Conservation (phyloP, 306 rosid genomes). For the Spatholobus suberectus region DNA sequence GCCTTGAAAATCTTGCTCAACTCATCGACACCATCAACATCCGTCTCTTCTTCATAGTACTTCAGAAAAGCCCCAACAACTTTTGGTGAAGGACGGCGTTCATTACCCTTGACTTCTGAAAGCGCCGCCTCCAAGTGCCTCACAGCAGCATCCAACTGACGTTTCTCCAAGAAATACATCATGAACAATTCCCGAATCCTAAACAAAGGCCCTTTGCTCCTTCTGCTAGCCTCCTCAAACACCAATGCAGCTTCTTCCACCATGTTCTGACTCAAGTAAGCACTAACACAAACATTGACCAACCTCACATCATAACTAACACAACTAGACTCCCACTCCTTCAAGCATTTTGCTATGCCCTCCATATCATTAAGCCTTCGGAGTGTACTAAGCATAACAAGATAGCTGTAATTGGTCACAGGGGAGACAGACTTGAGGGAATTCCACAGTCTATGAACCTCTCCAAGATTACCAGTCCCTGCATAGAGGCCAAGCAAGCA, state of each 20-base stretch:
- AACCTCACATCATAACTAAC: constrained; percentile 63
- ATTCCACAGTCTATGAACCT: constrained; percentile 76
- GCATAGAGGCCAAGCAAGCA: constrained; percentile 72
- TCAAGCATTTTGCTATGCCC: constrained; percentile 59
- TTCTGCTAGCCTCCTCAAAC: constrained; percentile 58
- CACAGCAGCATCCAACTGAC: constrained; percentile 58
- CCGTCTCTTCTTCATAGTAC: constrained; percentile 69
- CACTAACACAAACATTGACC: constrained; percentile 47
- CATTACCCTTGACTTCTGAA: constrained; percentile 47
- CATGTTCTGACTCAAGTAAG: constrained; percentile 65
- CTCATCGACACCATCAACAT: constrained; percentile 63
- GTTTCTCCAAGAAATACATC: constrained; percentile 55
- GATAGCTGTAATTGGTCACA: constrained; percentile 65
- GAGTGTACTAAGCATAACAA: constrained; percentile 72
- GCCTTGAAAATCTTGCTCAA: constrained; percentile 65
- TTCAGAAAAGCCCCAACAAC: constrained; percentile 57
- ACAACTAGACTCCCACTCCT: constrained; percentile 80
- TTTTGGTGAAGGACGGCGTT: constrained; percentile 57
- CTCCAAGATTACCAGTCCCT: constrained; percentile 60
- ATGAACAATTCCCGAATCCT: constrained; percentile 68
- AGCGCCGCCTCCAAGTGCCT: constrained; percentile 59
- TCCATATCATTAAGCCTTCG: constrained; percentile 66
- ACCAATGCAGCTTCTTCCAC: constrained; percentile 63
- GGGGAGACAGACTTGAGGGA: constrained; percentile 55
- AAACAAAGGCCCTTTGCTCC: constrained; percentile 59